These are phyloP conservation scores for Globisporangium viniferum DNA, from an alignment of 352 stramenopile species.

Conservation along the genomic window DNA sequence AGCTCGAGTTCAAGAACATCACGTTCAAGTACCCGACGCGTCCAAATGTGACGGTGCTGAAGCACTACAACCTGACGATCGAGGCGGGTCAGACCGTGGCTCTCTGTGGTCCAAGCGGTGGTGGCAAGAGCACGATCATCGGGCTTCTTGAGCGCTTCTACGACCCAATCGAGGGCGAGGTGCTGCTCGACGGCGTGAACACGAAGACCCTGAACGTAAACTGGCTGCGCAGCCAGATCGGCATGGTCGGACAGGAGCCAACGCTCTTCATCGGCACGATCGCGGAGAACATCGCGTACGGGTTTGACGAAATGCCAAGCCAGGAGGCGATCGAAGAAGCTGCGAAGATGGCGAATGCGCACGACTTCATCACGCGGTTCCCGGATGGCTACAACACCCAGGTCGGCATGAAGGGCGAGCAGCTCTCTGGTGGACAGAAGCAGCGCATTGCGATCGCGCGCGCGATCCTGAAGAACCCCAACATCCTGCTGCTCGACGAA, in stretches of 20 bases:
- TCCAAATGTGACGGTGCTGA: background rate
- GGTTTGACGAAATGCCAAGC: constrained; percentile 15
- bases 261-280: constrained; percentile 4
- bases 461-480: constrained; percentile 54
- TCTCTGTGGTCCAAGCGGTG: background rate
- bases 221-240: background rate
- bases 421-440: constrained; percentile 91
- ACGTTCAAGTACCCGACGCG: constrained; percentile 1
- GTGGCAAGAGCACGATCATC: background rate
- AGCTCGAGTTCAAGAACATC: constrained; percentile 21
- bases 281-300: constrained; percentile 27
- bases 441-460: constrained; percentile 89
- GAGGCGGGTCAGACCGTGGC: background rate
- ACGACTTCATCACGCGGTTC: constrained; percentile 84
- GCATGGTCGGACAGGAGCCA: background rate
- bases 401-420: constrained; percentile 54
- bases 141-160: background rate
- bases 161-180: background rate
- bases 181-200: constrained; percentile 18
- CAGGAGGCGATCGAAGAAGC: constrained; percentile 59
- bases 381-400: constrained; percentile 84
- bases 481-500: constrained; percentile 53
- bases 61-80: background rate
- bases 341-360: constrained; percentile 80
- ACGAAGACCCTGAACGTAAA: constrained; percentile 10